These are phyloP conservation scores for Neonectria faginata DNA, from an alignment of 2,329 filamentous ascomycete genomes.

Conservation along the genomic window DNA sequence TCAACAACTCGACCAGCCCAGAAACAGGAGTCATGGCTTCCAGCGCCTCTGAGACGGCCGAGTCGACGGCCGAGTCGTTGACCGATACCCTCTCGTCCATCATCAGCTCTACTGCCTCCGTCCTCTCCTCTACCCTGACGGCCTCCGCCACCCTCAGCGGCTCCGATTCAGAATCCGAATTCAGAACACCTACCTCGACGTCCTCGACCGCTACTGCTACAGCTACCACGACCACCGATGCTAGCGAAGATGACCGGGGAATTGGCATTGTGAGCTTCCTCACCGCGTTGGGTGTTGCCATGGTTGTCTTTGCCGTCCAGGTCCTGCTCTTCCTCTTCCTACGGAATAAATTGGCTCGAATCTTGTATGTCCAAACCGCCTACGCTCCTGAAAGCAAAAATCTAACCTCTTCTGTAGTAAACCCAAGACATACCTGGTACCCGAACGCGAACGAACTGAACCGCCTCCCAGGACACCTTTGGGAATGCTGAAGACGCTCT, in stretches of 20 bases:
- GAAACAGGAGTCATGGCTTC: constrained; percentile 23
- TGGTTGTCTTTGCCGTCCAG: constrained; percentile 72
- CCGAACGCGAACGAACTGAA: constrained; percentile 85
- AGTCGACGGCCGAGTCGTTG: constrained; percentile 36
- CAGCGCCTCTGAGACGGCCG: constrained; percentile 14
- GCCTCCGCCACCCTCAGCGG: constrained; percentile 25
- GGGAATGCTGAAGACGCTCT: constrained; percentile 68
- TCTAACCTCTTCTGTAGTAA: constrained; percentile 62
- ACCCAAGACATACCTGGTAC: constrained; percentile 86
- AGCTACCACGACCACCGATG: constrained; percentile 18
- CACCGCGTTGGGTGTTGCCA: constrained; percentile 71
- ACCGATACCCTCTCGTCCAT: constrained; percentile 37
- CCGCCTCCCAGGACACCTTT: constrained; percentile 71
- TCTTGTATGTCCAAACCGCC: constrained; percentile 72
- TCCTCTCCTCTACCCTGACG: constrained; percentile 30
- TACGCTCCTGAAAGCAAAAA: background rate
- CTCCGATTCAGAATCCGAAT: constrained; percentile 10
- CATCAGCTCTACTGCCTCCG: constrained; percentile 30
- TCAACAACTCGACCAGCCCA: constrained; percentile 10
- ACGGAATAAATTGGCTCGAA: constrained; percentile 81
- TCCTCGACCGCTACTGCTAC: background rate
- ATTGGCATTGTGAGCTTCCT: constrained; percentile 63
- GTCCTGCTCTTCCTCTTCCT: constrained; percentile 79
- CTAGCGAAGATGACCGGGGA: constrained; percentile 58
- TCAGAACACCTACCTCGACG: constrained; percentile 22